Base-by-base conservation (phyloP, 176 grass and related monocot species). In the Triticum turgidum region DNA sequence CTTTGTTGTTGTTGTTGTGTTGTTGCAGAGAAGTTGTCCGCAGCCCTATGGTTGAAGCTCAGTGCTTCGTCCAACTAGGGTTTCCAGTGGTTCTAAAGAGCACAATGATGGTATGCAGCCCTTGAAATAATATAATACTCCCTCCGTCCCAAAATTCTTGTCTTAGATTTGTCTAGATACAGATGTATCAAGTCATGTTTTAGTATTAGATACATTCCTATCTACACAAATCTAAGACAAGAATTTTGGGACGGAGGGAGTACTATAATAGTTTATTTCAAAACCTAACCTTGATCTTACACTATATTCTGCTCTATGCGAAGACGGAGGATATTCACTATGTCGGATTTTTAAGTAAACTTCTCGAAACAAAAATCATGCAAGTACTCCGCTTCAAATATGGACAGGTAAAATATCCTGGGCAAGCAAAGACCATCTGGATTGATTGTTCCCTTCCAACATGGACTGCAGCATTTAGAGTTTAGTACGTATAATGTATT, bases 41-140 rank as follows among this genome's bases (percentile, higher is more conserved):
- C 78, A 96, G 97, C 68, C 92, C 97, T 91, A 99, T 99, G 97
- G 97, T 99, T 85, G 97, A 99, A 90, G 97, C 97, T 77, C 97
- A 99, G 54, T 99, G 97, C 87, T 99, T 93, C 65, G 97, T 99
- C 61, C 97, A 99, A 83, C 84, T 99, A 76, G 92, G 92, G 67
- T 99, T 99, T 86, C 97, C 94, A 77, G 94, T 99, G 15, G 75
- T 89, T 68, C 72, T 99, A 47, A 99, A 96, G 77, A 99, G 85
- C 83, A 84, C 67, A 80, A 87, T 86, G 83, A 96, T 99, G 97
- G 97, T 99, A 86, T 62, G 81, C 88, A 81, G 17, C 33, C 61
- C 66, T 65, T 68, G 9, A 73, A 67, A 71, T 34, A 41, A 68
- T 80, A 65, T 17, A 64, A 35, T 65, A 61, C 45, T 45, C 32